phyloP scores from a whole-genome alignment of 2,329 filamentous ascomycete genomes.

The Fusarium transvaalense region DNA sequence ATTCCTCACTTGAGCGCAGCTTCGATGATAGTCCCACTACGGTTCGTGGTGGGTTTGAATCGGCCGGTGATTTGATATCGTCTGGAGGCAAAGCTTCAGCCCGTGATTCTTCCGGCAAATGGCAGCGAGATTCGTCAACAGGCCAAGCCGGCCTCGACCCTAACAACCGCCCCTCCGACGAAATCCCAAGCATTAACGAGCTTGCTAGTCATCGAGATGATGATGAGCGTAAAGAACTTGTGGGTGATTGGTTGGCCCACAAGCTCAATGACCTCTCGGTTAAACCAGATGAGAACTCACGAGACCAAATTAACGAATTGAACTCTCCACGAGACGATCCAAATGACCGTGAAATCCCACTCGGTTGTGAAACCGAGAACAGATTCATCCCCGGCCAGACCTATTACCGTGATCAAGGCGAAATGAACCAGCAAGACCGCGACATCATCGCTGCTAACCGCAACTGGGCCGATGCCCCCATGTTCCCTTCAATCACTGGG shows the following conservation, averaged over 20 bases:
- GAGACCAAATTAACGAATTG: conserved; percentile 39
- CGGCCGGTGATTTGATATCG: conserved; percentile 58
- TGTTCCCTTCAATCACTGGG: conserved; percentile 59
- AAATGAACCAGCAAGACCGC: conserved; percentile 61
- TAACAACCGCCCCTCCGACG: conserved; percentile 56
- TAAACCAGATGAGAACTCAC: conserved; percentile 44
- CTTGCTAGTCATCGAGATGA: conserved; percentile 57
- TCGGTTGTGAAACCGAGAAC: conserved; percentile 65
- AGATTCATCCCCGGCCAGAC: conserved; percentile 61
- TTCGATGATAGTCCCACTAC: conserved; percentile 56
- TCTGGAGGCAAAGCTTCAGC: conserved; percentile 44
- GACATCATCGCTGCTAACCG: conserved; percentile 63
- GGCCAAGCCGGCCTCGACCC: conserved; percentile 64
- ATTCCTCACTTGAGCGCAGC: conserved; percentile 56
- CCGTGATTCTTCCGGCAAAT: conserved; percentile 58
- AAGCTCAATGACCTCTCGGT: conserved; percentile 50
- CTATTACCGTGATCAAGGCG: conserved; percentile 60
- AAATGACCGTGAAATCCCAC: conserved; percentile 57
- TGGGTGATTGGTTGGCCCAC: conserved; percentile 64
- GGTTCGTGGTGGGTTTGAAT: conserved; percentile 52
- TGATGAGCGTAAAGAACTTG: conserved; percentile 62
- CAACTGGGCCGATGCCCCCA: conserved; percentile 64
- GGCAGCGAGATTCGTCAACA: conserved; percentile 55
- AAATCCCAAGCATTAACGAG: conserved; percentile 65
- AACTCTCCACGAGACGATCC: conserved; percentile 45